Evolutionary conservation across 225 moss, liverwort and hornwort genomes (phyloP).

Genomic region (Straminergon stramineum): DNA sequence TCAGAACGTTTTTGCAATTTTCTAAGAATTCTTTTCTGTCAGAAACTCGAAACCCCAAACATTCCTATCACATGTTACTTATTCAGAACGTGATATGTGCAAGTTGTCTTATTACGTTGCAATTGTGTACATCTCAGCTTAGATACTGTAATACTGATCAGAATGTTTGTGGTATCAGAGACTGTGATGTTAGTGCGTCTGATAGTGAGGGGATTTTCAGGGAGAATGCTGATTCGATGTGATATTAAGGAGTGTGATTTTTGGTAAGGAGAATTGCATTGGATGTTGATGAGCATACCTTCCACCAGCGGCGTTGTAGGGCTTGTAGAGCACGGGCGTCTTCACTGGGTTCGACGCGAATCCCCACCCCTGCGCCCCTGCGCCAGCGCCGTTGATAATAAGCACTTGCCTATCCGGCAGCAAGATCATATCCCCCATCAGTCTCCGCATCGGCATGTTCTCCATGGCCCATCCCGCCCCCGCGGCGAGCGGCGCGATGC

Average conservation of each 20-base stretch:
- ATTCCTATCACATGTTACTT: neutral
- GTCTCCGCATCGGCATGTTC: constrained; percentile 24
- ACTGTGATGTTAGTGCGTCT: neutral
- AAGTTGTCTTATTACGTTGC: neutral
- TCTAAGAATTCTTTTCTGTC: neutral
- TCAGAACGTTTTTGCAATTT: no score
- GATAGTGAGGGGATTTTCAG: neutral
- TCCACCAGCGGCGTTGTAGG: constrained; percentile 19
- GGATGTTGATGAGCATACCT: neutral
- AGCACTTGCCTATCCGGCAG: constrained; percentile 21
- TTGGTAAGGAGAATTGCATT: neutral
- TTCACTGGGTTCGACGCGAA: constrained; percentile 24
- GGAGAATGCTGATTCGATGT: neutral
- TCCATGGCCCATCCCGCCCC: constrained; percentile 48
- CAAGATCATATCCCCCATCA: constrained; percentile 52
- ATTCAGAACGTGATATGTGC: neutral
- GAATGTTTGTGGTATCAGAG: neutral
- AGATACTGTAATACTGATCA: neutral
- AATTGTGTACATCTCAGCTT: neutral
- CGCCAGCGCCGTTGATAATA: constrained; percentile 44
- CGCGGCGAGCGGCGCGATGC: constrained; percentile 16
- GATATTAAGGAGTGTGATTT: neutral
- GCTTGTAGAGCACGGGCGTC: constrained; percentile 41
- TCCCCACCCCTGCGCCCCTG: constrained; percentile 51
- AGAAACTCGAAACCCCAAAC: neutral